Base-by-base conservation (phyloP, 352 stramenopile species). In the Phytopythium kandeliae region DNA sequence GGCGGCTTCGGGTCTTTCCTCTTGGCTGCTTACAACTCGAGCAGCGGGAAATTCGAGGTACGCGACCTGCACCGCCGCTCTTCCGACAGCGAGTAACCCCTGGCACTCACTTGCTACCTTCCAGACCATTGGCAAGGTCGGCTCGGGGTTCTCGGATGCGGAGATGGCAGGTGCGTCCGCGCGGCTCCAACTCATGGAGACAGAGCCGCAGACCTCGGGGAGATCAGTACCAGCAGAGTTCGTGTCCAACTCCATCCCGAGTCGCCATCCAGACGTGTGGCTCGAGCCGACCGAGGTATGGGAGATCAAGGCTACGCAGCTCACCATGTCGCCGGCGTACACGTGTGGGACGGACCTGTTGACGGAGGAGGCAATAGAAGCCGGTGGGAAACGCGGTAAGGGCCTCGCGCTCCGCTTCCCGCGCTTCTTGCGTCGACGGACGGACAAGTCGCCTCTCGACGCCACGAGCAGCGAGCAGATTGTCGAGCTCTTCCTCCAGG, bases 241-340 rank as follows among this genome's bases (percentile, higher is more conserved):
- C 69, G 48, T 57, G 33, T 76, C 57, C 15, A 54, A 63, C 25
- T 40, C 60, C 2, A 96, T 55, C 70, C 73, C 28, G 65, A 97
- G 71, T 51, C 69, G 63, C n/a, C 68, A 78, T 46, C 86, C 89
- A 2, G 89, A 97, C 55, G 81, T 96, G 46, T 99, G 96, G 97
- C 94, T 99, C 38, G 72, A 86, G 15, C 84, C 95, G 2, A 72
- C 58, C 2, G 78, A 98, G 62, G 96, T 99, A 16, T 99, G 97
- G 97, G 97, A 99, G 67, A 93, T 99, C 33, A 97, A 98, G 62
- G 97, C 96, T 12, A 98, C 97, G 11, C 97, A 99, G 68, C 70
- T 99, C 43, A 98, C 89, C 4, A 89, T 97, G 51, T 99, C 96
- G 10, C 87, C 86, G 44, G 86, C 91, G 17, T 98, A 99, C 71